phyloP scores from a whole-genome alignment of 2,329 filamentous ascomycete species.

The Fusarium verticillioides region DNA sequence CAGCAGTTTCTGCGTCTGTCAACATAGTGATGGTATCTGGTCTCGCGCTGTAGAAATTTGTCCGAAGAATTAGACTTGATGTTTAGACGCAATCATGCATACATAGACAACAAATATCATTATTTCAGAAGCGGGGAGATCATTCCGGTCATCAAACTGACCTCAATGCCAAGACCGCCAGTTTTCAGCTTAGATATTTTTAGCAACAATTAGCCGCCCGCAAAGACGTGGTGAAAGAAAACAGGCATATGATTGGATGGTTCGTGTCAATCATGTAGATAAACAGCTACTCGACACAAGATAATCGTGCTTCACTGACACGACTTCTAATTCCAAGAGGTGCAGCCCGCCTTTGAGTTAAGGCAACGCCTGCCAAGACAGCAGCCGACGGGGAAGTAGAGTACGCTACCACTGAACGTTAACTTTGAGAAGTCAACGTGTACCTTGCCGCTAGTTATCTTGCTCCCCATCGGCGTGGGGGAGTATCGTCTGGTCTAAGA shows the following conservation, averaged over 20 bases:
- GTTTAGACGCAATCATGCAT: fast-evolving
- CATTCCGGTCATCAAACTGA: neutral
- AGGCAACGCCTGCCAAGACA: too few relatives aligned
- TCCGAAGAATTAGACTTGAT: neutral
- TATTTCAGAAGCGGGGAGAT: neutral
- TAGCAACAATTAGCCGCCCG: neutral
- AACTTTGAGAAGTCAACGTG: too few relatives aligned
- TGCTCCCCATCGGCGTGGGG: fast-evolving
- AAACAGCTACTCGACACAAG: too few relatives aligned
- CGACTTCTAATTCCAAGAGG: too few relatives aligned
- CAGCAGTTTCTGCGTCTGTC: neutral
- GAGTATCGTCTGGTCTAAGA: fast-evolving
- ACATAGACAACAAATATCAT: neutral
- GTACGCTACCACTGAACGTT: too few relatives aligned
- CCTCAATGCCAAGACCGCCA: too few relatives aligned
- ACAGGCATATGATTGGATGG: neutral
- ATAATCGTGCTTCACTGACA: too few relatives aligned
- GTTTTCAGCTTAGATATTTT: neutral
- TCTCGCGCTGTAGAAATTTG: neutral
- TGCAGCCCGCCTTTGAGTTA: too few relatives aligned
- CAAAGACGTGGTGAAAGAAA: neutral
- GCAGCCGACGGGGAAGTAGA: too few relatives aligned
- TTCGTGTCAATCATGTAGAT: too few relatives aligned
- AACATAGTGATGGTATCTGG: neutral
- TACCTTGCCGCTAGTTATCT: too few relatives aligned